Percentiles rank a stretch among this genome's conserved stretches.
Conservation (phyloP, 2,329 filamentous ascomycete species). For the Allantophomopsis cytisporea region DNA sequence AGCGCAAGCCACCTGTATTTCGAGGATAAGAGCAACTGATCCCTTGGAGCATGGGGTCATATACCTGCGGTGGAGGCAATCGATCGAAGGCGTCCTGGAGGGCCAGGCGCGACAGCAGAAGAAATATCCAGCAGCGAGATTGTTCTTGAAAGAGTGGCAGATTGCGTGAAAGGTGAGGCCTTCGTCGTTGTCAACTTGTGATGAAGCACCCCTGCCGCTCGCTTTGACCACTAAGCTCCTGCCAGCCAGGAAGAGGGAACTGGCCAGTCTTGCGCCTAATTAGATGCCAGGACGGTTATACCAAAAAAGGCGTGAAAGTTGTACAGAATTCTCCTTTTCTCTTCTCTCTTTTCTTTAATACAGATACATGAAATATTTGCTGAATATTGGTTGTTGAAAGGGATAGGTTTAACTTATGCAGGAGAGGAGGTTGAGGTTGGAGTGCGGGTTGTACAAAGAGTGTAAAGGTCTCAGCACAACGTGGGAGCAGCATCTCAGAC, state of each 20-base stretch:
- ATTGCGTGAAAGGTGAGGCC: too few relatives aligned
- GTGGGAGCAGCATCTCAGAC: background rate
- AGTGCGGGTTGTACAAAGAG: background rate
- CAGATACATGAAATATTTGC: too few relatives aligned
- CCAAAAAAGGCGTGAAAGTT: too few relatives aligned
- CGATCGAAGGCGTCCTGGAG: slow-evolving; percentile 4
- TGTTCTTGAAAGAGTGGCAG: background rate
- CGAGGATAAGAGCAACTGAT: too few relatives aligned
- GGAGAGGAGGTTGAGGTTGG: too few relatives aligned
- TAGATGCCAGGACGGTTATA: too few relatives aligned
- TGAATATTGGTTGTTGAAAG: too few relatives aligned
- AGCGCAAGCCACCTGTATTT: background rate
- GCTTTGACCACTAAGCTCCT: background rate
- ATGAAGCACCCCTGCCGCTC: background rate
- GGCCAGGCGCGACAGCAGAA: slow-evolving; percentile 7
- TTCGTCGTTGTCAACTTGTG: background rate
- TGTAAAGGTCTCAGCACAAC: background rate
- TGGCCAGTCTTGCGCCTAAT: too few relatives aligned
- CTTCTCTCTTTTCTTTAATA: too few relatives aligned
- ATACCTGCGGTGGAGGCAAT: background rate
- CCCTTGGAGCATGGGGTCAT: too few relatives aligned
- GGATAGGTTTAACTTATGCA: too few relatives aligned
- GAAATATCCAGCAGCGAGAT: slow-evolving; percentile 5
- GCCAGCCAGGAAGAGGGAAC: background rate
- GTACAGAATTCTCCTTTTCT: too few relatives aligned